These are phyloP conservation scores for Allomyces macrogynus DNA, from an alignment of 192 early-diverging fungal species.

Conservation along the genomic window DNA sequence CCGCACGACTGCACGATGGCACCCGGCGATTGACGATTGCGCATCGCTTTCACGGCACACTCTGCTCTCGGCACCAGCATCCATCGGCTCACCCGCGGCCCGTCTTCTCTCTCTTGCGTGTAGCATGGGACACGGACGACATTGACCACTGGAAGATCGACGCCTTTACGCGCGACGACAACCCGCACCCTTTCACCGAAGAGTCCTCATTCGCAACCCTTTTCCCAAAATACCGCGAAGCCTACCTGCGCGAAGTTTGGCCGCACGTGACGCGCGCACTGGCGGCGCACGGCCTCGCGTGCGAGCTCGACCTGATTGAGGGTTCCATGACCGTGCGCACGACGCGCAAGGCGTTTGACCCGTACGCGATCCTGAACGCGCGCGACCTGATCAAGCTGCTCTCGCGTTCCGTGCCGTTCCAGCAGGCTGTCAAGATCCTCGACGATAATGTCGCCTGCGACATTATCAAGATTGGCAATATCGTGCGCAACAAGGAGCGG, in stretches of 20 bases:
- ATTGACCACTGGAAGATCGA: constrained; percentile 90
- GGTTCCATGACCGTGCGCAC: constrained; percentile 97
- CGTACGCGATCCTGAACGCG: constrained; percentile 82
- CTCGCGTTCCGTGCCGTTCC: constrained; percentile 77
- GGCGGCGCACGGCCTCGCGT: constrained; percentile 58
- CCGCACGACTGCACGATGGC: too few species aligned
- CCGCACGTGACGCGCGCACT: constrained; percentile 62
- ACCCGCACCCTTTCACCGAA: constrained; percentile 53
- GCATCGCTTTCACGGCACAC: too few species aligned
- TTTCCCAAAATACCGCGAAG: constrained; percentile 96
- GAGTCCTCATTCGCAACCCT: constrained; percentile 92
- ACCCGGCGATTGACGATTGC: too few species aligned
- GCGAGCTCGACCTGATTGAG: constrained; percentile 84
- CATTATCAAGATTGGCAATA: constrained; percentile 92
- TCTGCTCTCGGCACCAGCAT: background rate
- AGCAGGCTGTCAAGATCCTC: constrained; percentile 75
- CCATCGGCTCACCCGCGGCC: background rate
- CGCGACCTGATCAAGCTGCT: constrained; percentile 89
- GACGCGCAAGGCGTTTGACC: constrained; percentile 85
- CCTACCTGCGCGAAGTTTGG: constrained; percentile 81
- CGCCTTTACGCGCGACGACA: constrained; percentile 57
- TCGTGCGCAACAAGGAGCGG: constrained; percentile 87
- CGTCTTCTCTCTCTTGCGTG: background rate
- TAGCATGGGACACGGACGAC: constrained; percentile 77
- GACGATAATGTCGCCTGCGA: constrained; percentile 85